phyloP scores from a whole-genome alignment of 1,139 yeast species.

The Pichia sp. region DNA sequence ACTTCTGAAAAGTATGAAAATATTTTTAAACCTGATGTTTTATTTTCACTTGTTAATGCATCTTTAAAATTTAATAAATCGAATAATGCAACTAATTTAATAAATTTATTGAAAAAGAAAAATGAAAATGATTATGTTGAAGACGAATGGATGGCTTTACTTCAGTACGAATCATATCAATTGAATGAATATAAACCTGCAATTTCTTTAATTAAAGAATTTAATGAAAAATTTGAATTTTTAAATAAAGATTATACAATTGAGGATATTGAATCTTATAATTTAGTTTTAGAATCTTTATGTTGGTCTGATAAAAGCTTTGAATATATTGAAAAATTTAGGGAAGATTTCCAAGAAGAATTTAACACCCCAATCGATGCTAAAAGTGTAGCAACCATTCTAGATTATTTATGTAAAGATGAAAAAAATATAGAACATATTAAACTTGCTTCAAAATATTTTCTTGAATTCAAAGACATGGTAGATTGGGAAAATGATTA shows the following conservation, averaged over 20 bases:
- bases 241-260: constrained; percentile 17
- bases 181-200: constrained; percentile 9
- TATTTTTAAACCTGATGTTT: constrained; percentile 22
- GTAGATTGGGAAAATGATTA: constrained; percentile 39
- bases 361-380: constrained; percentile 23
- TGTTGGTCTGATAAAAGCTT: constrained; percentile 25
- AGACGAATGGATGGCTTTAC: constrained; percentile 24
- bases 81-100: constrained; percentile 15
- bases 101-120: constrained; percentile 11
- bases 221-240: constrained; percentile 15
- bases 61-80: constrained; percentile 20
- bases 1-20: constrained; percentile 9
- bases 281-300: constrained; percentile 22
- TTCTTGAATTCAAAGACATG: constrained; percentile 34
- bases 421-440: constrained; percentile 17
- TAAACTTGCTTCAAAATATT: constrained; percentile 30
- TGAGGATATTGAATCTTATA: constrained; percentile 22
- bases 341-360: constrained; percentile 19
- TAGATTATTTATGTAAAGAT: constrained; percentile 21
- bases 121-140: constrained; percentile 15
- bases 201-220: constrained; percentile 14
- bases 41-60: constrained; percentile 23
- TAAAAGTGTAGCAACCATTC: constrained; percentile 25
- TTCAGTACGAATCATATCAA: constrained; percentile 20
- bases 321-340: constrained; percentile 21